Evolutionary conservation across 495 filamentous ascomycete genomes (phyloP), one percentile per base, ranked within the genome.

Genomic region (Staphylotrichum longicolle): DNA sequence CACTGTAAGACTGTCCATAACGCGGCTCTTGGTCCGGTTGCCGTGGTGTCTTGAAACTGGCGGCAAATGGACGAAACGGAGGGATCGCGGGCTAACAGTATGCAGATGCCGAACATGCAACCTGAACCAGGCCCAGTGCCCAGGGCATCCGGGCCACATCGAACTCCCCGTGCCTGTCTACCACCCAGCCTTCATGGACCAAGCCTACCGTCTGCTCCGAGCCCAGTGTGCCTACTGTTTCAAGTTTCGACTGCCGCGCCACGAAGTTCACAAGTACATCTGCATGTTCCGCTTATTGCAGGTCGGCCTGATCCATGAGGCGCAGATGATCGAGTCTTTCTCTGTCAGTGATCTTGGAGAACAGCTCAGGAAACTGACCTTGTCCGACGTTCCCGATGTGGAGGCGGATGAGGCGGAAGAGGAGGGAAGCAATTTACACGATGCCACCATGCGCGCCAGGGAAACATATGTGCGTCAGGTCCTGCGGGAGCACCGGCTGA

Each of bases 101-200:
- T 35, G 55, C 70, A 97, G 93, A 65, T 97, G 93, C 75, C 85
- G 90, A 68, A 97, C 93, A 75, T 97, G 93, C 72, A 87, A 91
- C 64, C 80, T 92, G 66, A 85, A 84, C 64, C 85, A 83, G 63
- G 83, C 83, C 63, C 85, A 84, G 55, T 99, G 94, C 73, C 91
- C 94, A 9, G 95, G 95, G 61, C 95, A 99, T 77, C 82, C 86
- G 39, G 95, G 95, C 53, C 94, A 98, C 72, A 95, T 99, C 72
- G 91, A 96, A 65, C 85, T 99, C 33, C 93, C 95, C 4, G 86
- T 93, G 10, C 89, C 88, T 47, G 86, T 96, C 53, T 99, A 97
- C 71, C 93, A 97, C 77, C 88, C 91, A 32, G 87, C 90, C 1
- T 96, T 96, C 74, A 88, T 99, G 80, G 91, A 95, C 71, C 93